Conservation (phyloP, 2,329 filamentous ascomycete species). For the Stagonosporopsis cucurbitacearum region DNA sequence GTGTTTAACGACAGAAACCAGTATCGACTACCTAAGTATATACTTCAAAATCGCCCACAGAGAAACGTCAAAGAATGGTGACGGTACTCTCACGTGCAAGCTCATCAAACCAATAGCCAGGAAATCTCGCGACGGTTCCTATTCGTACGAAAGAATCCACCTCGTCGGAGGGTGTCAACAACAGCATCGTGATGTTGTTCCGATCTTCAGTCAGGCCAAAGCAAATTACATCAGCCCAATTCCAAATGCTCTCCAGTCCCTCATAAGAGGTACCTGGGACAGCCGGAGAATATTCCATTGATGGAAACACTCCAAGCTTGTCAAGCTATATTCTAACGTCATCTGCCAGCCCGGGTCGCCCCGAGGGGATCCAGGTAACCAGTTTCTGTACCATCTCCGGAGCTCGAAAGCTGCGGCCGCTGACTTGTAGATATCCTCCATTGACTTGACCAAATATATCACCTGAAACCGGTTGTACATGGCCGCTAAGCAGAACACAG, state of each 20-base stretch:
- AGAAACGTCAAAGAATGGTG: neutral
- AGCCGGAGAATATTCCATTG: neutral
- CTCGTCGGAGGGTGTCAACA: neutral
- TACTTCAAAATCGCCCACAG: too few species aligned
- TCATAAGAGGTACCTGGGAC: neutral
- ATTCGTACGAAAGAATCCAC: neutral
- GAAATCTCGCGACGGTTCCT: neutral
- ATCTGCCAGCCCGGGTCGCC: neutral
- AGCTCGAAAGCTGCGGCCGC: neutral
- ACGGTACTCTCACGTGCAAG: neutral
- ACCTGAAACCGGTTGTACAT: too few species aligned
- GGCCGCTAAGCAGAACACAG: neutral
- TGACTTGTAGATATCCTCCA: neutral
- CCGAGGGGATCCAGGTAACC: neutral
- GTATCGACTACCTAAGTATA: too few species aligned
- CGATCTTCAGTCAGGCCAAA: neutral
- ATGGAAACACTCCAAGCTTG: neutral
- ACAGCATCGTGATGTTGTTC: neutral
- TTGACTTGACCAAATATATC: neutral
- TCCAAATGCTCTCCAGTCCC: neutral
- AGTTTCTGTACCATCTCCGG: neutral
- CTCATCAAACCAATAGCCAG: neutral
- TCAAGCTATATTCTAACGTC: neutral
- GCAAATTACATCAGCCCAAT: neutral
- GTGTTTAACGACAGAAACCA: too few species aligned